Percentiles rank a stretch among this genome's conserved stretches.
Evolutionary conservation across 805 yeast genomes (phyloP).

Genomic region (Zygoascus bituminiphila): DNA sequence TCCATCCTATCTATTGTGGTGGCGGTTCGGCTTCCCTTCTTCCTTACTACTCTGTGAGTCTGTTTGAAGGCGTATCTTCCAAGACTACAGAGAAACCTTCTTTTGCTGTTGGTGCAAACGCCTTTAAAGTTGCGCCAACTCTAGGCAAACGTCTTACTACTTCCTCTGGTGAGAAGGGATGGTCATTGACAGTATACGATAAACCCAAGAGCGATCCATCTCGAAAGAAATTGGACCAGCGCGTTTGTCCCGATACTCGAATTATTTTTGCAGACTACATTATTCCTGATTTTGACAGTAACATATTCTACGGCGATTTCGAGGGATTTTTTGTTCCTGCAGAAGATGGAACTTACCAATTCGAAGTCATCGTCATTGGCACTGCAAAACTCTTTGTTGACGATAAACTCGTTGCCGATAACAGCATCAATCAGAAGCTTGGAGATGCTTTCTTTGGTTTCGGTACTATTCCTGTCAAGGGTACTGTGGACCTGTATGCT

Average conservation of each 20-base stretch:
- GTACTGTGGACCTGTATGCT: slow-evolving; percentile 31
- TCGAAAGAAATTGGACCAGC: slow-evolving; percentile 5
- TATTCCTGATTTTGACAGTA: background rate
- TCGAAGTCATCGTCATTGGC: slow-evolving; percentile 46
- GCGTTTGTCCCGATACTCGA: background rate
- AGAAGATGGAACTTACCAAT: slow-evolving; percentile 39
- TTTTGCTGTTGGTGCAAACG: slow-evolving; percentile 27
- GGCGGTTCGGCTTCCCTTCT: slow-evolving; percentile 54
- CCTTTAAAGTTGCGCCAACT: slow-evolving; percentile 18
- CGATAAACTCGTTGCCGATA: slow-evolving; percentile 46
- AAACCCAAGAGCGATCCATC: slow-evolving; percentile 1
- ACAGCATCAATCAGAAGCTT: slow-evolving; percentile 40
- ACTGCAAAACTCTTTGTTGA: slow-evolving; percentile 48
- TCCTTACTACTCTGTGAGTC: slow-evolving; percentile 38
- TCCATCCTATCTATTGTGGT: slow-evolving; percentile 42
- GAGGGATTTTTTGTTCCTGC: slow-evolving; percentile 40
- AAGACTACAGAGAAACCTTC: slow-evolving; percentile 4
- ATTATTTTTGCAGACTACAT: slow-evolving; percentile 10
- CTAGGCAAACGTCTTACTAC: slow-evolving; percentile 20
- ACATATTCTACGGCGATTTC: slow-evolving; percentile 36
- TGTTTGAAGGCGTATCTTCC: slow-evolving; percentile 10
- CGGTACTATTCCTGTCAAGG: slow-evolving; percentile 45
- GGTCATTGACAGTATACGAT: slow-evolving; percentile 6
- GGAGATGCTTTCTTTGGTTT: slow-evolving; percentile 46
- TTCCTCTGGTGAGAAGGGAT: slow-evolving; percentile 9